Base-by-base conservation (phyloP, 768 basidiomycete species). In the Amyloporia xantha region DNA sequence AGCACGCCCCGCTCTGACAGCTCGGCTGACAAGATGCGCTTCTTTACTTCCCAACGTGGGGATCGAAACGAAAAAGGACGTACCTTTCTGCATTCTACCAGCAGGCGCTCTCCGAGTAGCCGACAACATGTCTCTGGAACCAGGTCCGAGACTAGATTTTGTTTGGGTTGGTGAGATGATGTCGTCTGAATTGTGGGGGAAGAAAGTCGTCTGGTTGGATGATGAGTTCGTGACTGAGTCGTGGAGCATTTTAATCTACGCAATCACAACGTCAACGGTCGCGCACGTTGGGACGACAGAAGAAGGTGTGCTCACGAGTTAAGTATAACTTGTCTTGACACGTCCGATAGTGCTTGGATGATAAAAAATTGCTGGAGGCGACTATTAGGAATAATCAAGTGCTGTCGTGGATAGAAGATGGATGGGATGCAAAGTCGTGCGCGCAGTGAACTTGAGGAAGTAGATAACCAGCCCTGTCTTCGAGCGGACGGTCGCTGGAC, bases 151-250 rank as follows among this genome's bases (percentile, higher is more conserved):
- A 48, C 54, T 60, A 43, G 44, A 20, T 62, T 56, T 59, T 61
- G 59, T 66, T 67, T 48, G 68, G 62, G 33, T 69, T 62, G 46
- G 65, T 57, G 48, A 68, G 58, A 51, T 45, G 37, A 54, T 35
- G 41, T 54, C 69, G 61, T 63, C 68, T 40, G 51, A 66, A 49
- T 65, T 55, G 55, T 51, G 53, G 44, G 59, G 59, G 59, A 61
- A 66, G 65, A 68, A 70, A 57, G 57, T 65, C 57, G 68, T 69
- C 52, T 63, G 57, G 49, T 69, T 71, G 54, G 76, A 71, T 70
- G 57, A 57, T 48, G 72, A 62, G 60, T 76, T 68, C 74, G 79
- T 75, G 69, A 82, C 78, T 74, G 76, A 74, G 70, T 78, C 75
- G 76, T 78, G 78, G 82, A 85, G 85, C 55, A 49, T 54, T 53